Percentiles rank a stretch among this genome's conserved stretches.
Evolutionary conservation across 371 early-diverging fungal species (phyloP).

Genomic region (Mucor indicus): DNA sequence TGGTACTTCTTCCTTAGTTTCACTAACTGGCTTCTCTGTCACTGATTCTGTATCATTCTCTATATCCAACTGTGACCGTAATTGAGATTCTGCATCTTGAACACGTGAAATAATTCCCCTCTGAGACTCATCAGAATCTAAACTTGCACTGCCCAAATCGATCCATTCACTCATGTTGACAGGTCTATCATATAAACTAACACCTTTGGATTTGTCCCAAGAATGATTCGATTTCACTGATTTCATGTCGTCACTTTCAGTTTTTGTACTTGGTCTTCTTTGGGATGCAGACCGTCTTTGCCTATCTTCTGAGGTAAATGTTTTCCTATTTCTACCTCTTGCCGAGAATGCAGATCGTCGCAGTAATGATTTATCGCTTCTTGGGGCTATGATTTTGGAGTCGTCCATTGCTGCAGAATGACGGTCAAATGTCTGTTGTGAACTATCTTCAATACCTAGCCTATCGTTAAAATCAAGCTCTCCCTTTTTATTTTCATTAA

Average conservation of each 20-base stretch:
- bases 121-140: constrained; percentile 33
- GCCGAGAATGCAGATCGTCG: constrained; percentile 31
- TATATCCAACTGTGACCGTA: constrained; percentile 8
- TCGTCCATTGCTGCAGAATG: constrained; percentile 17
- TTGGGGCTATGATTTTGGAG: constrained; percentile 17
- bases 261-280: not conserved
- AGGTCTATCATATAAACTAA: constrained; percentile 38
- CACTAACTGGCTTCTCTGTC: not conserved
- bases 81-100: constrained; percentile 35
- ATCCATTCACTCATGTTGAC: constrained; percentile 51
- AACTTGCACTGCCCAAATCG: constrained; percentile 40
- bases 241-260: not conserved
- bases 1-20: not conserved
- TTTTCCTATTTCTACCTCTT: constrained; percentile 17
- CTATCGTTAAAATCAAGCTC: no score
- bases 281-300: constrained; percentile 8
- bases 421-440: constrained; percentile 16
- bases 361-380: constrained; percentile 13
- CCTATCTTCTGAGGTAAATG: not conserved
- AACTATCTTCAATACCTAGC: no score
- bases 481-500: no score
- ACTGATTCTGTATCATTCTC: not conserved
- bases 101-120: constrained; percentile 40
- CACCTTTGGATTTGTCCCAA: constrained; percentile 23
- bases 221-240: not conserved